Evolutionary conservation across 2,329 filamentous ascomycete species (phyloP).

Genomic region (Amphichorda felina): DNA sequence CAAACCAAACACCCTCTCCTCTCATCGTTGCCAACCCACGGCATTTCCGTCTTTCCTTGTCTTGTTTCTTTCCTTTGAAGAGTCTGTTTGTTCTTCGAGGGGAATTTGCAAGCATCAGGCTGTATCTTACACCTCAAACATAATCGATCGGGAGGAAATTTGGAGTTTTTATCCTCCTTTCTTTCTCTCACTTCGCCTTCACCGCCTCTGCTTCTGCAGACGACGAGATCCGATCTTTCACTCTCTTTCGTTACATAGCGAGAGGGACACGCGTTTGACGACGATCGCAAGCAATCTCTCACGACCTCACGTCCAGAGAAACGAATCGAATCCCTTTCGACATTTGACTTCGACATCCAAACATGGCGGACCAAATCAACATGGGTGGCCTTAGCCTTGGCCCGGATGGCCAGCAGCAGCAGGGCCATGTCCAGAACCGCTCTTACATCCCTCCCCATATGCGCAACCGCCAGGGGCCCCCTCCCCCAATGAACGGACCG

Average conservation of each 20-base stretch:
- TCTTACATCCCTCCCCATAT: conserved; percentile 83
- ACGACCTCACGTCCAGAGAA: conserved; percentile 9
- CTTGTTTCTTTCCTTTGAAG: conserved; percentile 28
- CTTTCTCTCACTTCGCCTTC: conserved; percentile 12
- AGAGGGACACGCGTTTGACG: conserved; percentile 12
- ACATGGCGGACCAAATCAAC: conserved; percentile 76
- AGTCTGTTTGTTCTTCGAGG: conserved; percentile 29
- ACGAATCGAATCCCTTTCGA: conserved; percentile 3
- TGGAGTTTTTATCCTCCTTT: conserved; percentile 3
- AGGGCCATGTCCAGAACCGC: conserved; percentile 23
- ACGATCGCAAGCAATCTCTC: background rate
- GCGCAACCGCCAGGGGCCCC: conserved; percentile 42
- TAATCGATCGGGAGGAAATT: conserved; percentile 20
- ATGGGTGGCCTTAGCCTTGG: conserved; percentile 64
- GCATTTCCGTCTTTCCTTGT: conserved; percentile 25
- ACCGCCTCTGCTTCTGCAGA: conserved; percentile 10
- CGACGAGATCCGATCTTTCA: conserved; percentile 8
- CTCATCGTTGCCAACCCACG: conserved; percentile 13
- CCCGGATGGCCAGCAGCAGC: conserved; percentile 20
- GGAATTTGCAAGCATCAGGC: conserved; percentile 5
- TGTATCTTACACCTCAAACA: conserved; percentile 10
- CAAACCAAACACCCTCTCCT: conserved; percentile 17
- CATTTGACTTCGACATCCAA: conserved; percentile 20
- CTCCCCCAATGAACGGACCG: conserved; percentile 25
- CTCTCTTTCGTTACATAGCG: conserved; percentile 14